Conservation (phyloP, 23 red algal species). For the Gracilariopsis chorda region DNA sequence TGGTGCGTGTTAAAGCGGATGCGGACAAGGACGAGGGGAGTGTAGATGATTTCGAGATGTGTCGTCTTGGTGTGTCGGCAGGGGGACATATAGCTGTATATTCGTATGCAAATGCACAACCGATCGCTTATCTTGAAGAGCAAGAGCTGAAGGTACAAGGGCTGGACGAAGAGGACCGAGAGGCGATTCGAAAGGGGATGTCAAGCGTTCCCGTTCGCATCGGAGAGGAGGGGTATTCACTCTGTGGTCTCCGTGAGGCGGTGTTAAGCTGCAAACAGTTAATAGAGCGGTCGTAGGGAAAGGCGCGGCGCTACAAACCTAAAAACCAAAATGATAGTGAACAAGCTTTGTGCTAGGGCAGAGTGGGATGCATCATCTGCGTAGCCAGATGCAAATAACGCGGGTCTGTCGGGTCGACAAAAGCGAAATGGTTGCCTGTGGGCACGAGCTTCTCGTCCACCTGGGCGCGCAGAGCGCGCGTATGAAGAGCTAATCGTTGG, state of each 20-base stretch:
- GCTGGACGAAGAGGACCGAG: constrained; percentile 3
- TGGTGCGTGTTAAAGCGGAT: constrained; percentile 5
- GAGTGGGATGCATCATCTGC: constrained; percentile 23
- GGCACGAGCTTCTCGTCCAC: constrained; percentile 39
- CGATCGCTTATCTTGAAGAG: constrained; percentile 10
- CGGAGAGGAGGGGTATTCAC: not conserved
- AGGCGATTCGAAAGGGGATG: constrained; percentile 14
- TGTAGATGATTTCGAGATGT: constrained; percentile 21
- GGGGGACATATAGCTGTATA: constrained; percentile 48
- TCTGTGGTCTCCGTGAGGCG: constrained; percentile 48
- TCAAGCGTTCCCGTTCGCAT: not conserved
- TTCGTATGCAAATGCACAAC: constrained; percentile 25
- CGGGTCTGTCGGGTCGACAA: constrained; percentile 46
- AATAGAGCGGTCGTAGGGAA: too few species aligned
- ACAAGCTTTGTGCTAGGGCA: not conserved
- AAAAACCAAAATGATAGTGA: not conserved
- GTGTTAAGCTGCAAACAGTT: constrained; percentile 10
- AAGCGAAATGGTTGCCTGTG: constrained; percentile 37
- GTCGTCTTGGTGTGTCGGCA: constrained; percentile 51
- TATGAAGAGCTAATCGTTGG: constrained; percentile 35
- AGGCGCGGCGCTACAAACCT: too few species aligned
- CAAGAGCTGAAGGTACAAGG: not conserved
- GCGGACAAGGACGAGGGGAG: not conserved
- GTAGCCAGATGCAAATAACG: constrained; percentile 49
- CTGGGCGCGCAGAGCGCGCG: constrained; percentile 26